phyloP scores from a whole-genome alignment of 2,329 filamentous ascomycete genomes.

The Dryadomyces sulphureus region DNA sequence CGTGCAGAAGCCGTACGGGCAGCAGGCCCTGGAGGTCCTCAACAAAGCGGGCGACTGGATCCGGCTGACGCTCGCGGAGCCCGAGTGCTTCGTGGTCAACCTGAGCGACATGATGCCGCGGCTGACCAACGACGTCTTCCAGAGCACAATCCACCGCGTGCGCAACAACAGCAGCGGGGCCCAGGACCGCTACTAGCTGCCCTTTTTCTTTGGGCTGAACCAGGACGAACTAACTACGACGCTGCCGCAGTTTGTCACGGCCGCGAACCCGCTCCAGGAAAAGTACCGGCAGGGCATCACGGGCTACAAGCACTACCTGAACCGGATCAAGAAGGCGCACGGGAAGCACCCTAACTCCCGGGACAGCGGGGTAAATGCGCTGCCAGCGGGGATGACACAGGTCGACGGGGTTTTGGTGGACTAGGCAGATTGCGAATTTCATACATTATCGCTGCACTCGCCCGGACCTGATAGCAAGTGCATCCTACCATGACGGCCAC shows the following conservation, averaged over 20 bases:
- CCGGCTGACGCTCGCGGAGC: background rate
- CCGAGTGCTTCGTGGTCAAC: constrained; percentile 5
- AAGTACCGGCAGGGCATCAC: background rate
- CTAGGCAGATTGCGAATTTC: too few species aligned
- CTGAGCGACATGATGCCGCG: constrained; percentile 5
- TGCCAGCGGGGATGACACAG: too few species aligned
- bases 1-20: background rate
- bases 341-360: too few species aligned
- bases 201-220: constrained; percentile 4
- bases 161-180: constrained; percentile 1
- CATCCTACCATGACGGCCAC: too few species aligned
- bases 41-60: constrained; percentile 5
- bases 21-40: constrained; percentile 3
- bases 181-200: background rate
- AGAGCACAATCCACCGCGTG: constrained; percentile 5
- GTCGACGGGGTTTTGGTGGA: too few species aligned
- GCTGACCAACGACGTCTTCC: constrained; percentile 5
- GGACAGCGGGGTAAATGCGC: too few species aligned
- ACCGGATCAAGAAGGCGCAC: too few species aligned
- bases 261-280: background rate
- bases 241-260: constrained; percentile 1
- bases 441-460: too few species aligned
- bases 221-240: constrained; percentile 2
- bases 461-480: too few species aligned
- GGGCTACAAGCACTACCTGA: constrained; percentile 3